Evolutionary conservation across 1,284 basidiomycete genomes (phyloP).

Genomic region (Malassezia obtusa): DNA sequence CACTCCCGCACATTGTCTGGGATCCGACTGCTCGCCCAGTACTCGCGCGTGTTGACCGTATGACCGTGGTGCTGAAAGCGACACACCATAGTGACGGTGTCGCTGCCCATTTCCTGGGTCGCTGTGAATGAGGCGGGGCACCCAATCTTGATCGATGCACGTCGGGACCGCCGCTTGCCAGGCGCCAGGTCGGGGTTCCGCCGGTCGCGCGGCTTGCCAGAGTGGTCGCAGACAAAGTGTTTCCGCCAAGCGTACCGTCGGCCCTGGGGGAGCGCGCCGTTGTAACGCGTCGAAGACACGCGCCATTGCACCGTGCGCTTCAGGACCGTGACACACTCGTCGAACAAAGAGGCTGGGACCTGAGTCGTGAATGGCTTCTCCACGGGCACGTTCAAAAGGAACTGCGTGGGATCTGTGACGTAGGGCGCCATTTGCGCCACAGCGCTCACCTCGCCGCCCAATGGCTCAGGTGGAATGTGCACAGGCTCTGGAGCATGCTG

Average conservation of each 20-base stretch:
- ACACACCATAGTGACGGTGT: conserved; percentile 17
- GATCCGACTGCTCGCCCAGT: conserved; percentile 17
- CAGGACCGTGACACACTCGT: conserved; percentile 15
- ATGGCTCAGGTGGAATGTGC: conserved; percentile 6
- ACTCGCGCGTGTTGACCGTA: conserved; percentile 19
- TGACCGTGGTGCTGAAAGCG: conserved; percentile 20
- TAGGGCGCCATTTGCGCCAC: conserved; percentile 16
- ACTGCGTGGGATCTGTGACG: conserved; percentile 17
- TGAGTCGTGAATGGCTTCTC: conserved; percentile 20
- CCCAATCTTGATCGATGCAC: conserved; percentile 17
- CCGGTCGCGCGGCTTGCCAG: conserved; percentile 17
- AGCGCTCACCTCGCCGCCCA: conserved; percentile 4
- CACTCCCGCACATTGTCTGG: conserved; percentile 19
- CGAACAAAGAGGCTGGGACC: conserved; percentile 16
- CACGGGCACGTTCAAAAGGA: conserved; percentile 11
- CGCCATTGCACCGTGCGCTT: conserved; percentile 19
- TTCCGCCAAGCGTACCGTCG: conserved; percentile 17
- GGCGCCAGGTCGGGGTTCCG: conserved; percentile 17
- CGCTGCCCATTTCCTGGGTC: conserved; percentile 17
- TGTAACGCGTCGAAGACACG: conserved; percentile 19
- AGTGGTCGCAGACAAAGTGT: conserved; percentile 19
- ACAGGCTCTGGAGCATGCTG: background rate
- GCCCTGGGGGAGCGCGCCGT: conserved; percentile 17
- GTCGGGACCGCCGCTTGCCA: conserved; percentile 15
- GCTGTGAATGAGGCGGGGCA: conserved; percentile 19